Base-by-base conservation (phyloP, 2,329 filamentous ascomycete species). In the Alternaria consortialis region DNA sequence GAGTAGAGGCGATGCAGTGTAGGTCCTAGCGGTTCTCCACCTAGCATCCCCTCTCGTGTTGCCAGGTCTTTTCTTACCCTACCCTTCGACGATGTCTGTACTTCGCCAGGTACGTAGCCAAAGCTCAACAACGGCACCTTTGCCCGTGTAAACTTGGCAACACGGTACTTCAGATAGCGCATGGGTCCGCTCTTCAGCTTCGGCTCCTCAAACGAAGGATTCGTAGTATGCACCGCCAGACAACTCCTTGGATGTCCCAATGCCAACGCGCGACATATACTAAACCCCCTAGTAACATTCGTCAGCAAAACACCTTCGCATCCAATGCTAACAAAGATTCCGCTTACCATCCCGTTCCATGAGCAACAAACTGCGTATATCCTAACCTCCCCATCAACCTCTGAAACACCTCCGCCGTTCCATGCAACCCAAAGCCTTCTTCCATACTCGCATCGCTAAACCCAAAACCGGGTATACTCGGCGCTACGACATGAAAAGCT, bases 401-500 rank as follows among this genome's bases (percentile, higher is more conserved):
- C 68, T 89, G 80, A 53, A 90, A 82, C 12, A 89, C 76, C 2
- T 82, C 80, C 0, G 87, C 88, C 0, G 87, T 86, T 12, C 83
- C 79, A 6, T 80, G 72, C 56, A 87, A 75, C n/a, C 84, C 82
- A 69, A 84, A 80, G 7, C 77, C 77, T 48, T 84, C 83, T 56
- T 81, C 81, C 1, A 82, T 79, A 39, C 89, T 81, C 2, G 87
- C 81, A 73, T 91, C 88, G 73, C 88, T 90, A 70, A 91, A 91
- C 15, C 88, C 89, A 46, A 90, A 80, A 0, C 88, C 89, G 0
- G 89, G 88, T 20, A 91, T 82, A 43, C 86, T 87, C 1, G 89
- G 89, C 20, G 87, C 85, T 20, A 91, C 84, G n/a, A 91, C 72
- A 69, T 91, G 87, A 68, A 91, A 91, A 0, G 87, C 82, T 60